phyloP scores from a whole-genome alignment of 306 rosid genomes.

The Cicer bijugum region DNA sequence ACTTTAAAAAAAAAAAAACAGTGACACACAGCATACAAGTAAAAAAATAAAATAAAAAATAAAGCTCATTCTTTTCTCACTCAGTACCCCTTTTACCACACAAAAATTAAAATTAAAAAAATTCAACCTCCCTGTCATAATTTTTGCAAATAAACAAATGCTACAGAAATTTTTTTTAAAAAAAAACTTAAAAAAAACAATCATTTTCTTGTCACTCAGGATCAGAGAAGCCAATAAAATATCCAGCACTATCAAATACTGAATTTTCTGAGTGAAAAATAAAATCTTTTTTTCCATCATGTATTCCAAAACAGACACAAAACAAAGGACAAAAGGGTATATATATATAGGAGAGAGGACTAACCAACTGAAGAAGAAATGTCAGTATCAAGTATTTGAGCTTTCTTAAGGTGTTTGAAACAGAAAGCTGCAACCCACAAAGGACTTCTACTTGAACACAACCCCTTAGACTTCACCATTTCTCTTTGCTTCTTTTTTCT shows the following conservation, averaged over 20 bases:
- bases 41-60: background rate
- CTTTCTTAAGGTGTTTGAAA: conserved; percentile 71
- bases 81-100: background rate
- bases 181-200: background rate
- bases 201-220: background rate
- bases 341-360: conserved; percentile 25
- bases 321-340: background rate
- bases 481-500: background rate
- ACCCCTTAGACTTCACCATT: conserved; percentile 58
- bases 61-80: background rate
- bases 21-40: background rate
- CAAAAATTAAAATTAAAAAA: conserved; percentile 3
- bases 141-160: background rate
- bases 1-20: background rate
- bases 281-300: background rate
- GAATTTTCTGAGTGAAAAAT: background rate
- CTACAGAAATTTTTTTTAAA: background rate
- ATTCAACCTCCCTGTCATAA: background rate
- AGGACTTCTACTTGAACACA: conserved; percentile 55
- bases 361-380: conserved; percentile 71
- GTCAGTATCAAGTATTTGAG: conserved; percentile 64
- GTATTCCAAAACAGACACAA: background rate
- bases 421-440: conserved; percentile 79
- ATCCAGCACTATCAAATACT: background rate
- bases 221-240: background rate